phyloP scores from a whole-genome alignment of 768 basidiomycete genomes.

The Terana coerulea region DNA sequence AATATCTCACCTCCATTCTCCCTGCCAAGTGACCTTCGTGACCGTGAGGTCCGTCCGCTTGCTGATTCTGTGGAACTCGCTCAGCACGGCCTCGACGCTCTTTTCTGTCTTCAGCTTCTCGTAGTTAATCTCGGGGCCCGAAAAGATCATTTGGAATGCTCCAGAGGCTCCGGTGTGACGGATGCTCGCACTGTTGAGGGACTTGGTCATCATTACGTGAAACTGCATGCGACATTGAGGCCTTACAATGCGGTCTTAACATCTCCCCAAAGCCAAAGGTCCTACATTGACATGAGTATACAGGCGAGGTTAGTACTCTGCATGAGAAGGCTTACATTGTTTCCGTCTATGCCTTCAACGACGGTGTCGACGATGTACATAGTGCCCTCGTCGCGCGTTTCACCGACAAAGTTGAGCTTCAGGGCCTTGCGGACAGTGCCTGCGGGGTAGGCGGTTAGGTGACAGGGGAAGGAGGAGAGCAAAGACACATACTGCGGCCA shows the following conservation, averaged over 20 bases:
- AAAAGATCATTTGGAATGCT: constrained; percentile 1
- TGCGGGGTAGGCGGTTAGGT: background rate
- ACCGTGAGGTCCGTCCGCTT: background rate
- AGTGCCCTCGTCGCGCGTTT: background rate
- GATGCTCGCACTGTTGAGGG: background rate
- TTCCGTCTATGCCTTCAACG: background rate
- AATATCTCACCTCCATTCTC: constrained; percentile 16
- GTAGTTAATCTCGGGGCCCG: background rate
- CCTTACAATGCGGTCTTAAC: constrained; percentile 13
- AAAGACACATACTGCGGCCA: background rate
- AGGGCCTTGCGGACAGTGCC: constrained; percentile 9
- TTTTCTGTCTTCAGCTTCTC: background rate
- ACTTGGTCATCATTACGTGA: background rate
- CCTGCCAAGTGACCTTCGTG: constrained; percentile 17
- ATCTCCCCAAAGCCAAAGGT: constrained; percentile 23
- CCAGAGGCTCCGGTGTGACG: background rate
- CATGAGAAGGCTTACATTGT: background rate
- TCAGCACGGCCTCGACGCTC: background rate
- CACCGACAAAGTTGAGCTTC: constrained; percentile 6
- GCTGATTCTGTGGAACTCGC: background rate
- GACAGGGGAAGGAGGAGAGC: background rate
- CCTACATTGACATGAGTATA: constrained; percentile 11
- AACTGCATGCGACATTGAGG: background rate
- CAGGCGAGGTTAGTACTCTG: background rate
- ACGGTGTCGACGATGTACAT: background rate